These are phyloP conservation scores for Aureobasidium sp. DNA, from an alignment of 2,329 filamentous ascomycete genomes.

Conservation along the genomic window DNA sequence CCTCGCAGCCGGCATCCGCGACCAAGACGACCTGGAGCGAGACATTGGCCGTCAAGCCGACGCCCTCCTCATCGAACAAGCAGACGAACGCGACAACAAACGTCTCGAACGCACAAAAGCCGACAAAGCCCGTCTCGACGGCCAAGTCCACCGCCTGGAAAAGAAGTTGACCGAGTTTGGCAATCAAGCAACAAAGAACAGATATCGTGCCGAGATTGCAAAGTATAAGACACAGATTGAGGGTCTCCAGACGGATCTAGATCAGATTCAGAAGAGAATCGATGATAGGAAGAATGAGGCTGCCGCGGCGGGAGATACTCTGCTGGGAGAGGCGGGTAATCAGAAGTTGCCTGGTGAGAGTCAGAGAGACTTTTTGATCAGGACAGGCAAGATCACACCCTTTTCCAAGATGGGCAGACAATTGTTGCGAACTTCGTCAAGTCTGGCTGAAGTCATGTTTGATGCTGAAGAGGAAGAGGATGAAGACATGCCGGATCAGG, in stretches of 20 bases:
- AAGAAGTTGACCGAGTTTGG: constrained; percentile 50
- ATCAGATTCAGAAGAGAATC: constrained; percentile 75
- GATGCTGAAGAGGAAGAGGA: constrained; percentile 70
- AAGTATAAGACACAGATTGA: constrained; percentile 59
- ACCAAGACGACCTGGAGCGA: constrained; percentile 85
- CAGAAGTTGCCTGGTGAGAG: constrained; percentile 70
- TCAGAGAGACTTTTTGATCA: constrained; percentile 80
- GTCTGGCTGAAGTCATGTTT: constrained; percentile 68
- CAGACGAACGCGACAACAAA: constrained; percentile 57
- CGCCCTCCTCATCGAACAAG: constrained; percentile 53
- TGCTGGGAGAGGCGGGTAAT: constrained; percentile 41
- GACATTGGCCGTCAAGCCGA: constrained; percentile 68
- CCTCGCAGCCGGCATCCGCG: constrained; percentile 49
- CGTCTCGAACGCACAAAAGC: constrained; percentile 51
- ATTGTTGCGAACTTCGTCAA: constrained; percentile 57
- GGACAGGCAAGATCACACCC: constrained; percentile 95
- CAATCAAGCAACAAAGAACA: constrained; percentile 50
- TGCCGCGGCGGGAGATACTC: constrained; percentile 36
- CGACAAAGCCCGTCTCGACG: constrained; percentile 53
- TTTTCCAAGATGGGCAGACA: constrained; percentile 72
- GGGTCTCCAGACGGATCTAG: constrained; percentile 63
- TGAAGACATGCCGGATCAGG: constrained; percentile 30
- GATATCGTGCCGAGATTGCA: constrained; percentile 58
- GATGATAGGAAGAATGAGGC: constrained; percentile 55
- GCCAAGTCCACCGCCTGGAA: constrained; percentile 55